Percentiles rank a stretch among this genome's conserved stretches.
These are phyloP conservation scores for Quercus tomentella DNA, from an alignment of 331 rosid genomes.

Conservation along the genomic window DNA sequence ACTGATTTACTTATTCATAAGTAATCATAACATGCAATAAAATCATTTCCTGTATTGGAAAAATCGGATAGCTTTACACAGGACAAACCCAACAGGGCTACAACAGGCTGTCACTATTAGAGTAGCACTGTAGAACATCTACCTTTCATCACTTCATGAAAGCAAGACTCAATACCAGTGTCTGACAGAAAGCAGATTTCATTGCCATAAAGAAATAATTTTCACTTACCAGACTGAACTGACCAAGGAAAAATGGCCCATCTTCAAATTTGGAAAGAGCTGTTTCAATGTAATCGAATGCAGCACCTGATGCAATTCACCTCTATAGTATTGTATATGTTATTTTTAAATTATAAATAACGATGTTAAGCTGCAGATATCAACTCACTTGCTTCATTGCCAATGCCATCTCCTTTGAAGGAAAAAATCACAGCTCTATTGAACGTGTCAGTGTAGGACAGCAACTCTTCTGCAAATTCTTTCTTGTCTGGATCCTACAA, in stretches of 20 bases:
- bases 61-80: background rate
- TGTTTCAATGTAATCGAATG: conserved; percentile 62
- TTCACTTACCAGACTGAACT: conserved; percentile 61
- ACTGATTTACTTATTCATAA: background rate
- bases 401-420: conserved; percentile 46
- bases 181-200: background rate
- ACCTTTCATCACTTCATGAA: background rate
- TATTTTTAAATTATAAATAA: background rate
- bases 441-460: conserved; percentile 51
- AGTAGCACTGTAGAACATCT: background rate
- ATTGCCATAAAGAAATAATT: background rate
- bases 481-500: conserved; percentile 49
- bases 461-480: conserved; percentile 70
- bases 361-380: conserved; percentile 11
- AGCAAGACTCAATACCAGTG: background rate
- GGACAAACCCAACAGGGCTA: background rate
- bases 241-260: conserved; percentile 85
- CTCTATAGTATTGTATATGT: background rate
- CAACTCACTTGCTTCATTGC: conserved; percentile 45
- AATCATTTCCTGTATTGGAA: background rate
- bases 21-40: background rate
- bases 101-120: background rate
- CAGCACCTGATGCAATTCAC: conserved; percentile 34
- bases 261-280: conserved; percentile 66
- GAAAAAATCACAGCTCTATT: conserved; percentile 42